Evolutionary conservation across 805 yeast species (phyloP).

Genomic region (Schwanniomyces occidentalis): DNA sequence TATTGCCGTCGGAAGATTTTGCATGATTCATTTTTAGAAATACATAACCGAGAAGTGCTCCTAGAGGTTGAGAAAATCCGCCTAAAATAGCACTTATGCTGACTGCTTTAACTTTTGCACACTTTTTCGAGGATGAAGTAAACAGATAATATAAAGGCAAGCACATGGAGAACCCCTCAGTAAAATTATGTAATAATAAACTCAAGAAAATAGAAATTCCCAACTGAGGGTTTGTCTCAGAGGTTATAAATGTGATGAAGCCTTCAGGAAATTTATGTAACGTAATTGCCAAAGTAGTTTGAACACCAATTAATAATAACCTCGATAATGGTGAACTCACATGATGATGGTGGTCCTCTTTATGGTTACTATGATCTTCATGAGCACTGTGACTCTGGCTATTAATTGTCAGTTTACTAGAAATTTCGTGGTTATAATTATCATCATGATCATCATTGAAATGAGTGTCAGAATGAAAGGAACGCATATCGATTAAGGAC

Average conservation of each 20-base stretch:
- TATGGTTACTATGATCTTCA: slow-evolving; percentile 25
- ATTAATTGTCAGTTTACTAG: no score
- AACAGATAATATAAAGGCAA: slow-evolving; percentile 83
- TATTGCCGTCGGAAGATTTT: slow-evolving; percentile 23
- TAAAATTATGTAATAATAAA: slow-evolving; percentile 82
- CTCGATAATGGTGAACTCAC: slow-evolving; percentile 74
- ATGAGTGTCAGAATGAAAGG: no score
- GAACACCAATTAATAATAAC: slow-evolving; percentile 83
- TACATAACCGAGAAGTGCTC: slow-evolving; percentile 71
- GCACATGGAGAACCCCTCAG: slow-evolving; percentile 94
- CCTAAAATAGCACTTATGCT: slow-evolving; percentile 69
- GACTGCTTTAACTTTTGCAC: slow-evolving; percentile 56
- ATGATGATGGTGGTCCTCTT: slow-evolving; percentile 72
- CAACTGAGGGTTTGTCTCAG: slow-evolving; percentile 58
- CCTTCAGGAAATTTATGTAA: slow-evolving; percentile 96
- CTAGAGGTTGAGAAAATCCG: slow-evolving; percentile 84
- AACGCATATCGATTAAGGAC: no score
- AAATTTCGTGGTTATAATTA: no score
- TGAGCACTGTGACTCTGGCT: no score
- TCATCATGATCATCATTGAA: slow-evolving; percentile 1
- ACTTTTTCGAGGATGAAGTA: slow-evolving; percentile 38
- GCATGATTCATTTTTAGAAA: slow-evolving; percentile 41
- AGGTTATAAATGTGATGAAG: slow-evolving; percentile 79
- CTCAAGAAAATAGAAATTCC: slow-evolving; percentile 85
- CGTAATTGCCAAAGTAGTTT: slow-evolving; percentile 83